phyloP scores from a whole-genome alignment of 2,329 filamentous ascomycete genomes.

The Clonostachys rhizophaga region DNA sequence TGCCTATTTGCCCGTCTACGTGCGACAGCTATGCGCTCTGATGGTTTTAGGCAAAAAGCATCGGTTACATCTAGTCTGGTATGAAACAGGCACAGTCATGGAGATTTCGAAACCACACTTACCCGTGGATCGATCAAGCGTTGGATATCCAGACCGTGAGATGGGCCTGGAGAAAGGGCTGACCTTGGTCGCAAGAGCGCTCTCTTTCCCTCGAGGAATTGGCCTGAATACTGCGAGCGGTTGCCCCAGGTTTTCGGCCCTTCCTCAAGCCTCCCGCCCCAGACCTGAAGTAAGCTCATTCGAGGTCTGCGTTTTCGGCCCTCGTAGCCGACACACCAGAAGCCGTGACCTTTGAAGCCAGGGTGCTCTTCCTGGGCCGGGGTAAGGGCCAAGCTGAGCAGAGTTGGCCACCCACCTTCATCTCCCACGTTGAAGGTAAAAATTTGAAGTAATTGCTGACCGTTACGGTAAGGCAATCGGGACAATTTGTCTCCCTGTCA shows the following conservation, averaged over 20 bases:
- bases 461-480: neutral
- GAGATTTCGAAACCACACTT: no score
- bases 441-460: neutral
- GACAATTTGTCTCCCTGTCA: constrained; percentile 5
- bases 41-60: no score
- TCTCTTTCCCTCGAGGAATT: neutral
- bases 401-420: neutral
- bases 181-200: no score
- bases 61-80: no score
- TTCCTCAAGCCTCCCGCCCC: neutral
- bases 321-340: neutral
- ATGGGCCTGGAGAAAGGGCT: no score
- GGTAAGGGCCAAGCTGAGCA: neutral
- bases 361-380: neutral
- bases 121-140: no score
- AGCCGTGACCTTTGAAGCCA: neutral
- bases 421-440: neutral
- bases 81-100: no score
- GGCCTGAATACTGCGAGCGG: neutral
- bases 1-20: no score
- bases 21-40: no score
- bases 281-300: neutral
- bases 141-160: no score
- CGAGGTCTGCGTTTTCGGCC: constrained; percentile 2
- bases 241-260: neutral